Conservation (phyloP, 2,329 filamentous ascomycete species). For the Xylariaceae sp. region DNA sequence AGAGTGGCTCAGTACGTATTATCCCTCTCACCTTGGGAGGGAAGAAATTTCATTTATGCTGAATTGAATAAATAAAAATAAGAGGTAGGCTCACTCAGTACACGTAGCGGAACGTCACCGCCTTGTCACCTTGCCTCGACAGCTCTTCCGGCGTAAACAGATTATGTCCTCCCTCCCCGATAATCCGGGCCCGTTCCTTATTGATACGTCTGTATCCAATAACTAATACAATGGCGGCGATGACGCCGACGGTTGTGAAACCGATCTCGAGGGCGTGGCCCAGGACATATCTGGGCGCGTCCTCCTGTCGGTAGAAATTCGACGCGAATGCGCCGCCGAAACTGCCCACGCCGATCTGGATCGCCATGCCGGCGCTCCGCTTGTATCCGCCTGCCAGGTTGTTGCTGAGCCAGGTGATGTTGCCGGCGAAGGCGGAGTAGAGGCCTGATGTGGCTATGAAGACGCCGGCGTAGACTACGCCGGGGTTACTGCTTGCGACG, state of each 20-base stretch:
- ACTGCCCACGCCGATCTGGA: conserved; percentile 59
- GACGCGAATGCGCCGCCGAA: conserved; percentile 60
- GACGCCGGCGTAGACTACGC: conserved; percentile 65
- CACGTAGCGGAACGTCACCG: conserved; percentile 60
- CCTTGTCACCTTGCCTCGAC: conserved; percentile 55
- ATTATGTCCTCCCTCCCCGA: conserved; percentile 41
- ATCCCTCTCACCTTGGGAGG: too few relatives aligned
- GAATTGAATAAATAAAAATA: too few relatives aligned
- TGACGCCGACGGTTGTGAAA: conserved; percentile 43
- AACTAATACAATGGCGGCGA: conserved; percentile 41
- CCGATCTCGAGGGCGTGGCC: conserved; percentile 48
- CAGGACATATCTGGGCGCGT: conserved; percentile 45
- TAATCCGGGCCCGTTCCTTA: conserved; percentile 46
- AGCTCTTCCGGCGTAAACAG: conserved; percentile 43
- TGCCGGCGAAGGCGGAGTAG: conserved; percentile 73
- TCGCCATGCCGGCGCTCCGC: conserved; percentile 57
- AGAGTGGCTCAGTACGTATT: too few relatives aligned
- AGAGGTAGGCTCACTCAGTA: conserved; percentile 29
- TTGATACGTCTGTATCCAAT: conserved; percentile 55
- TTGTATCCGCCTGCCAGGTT: conserved; percentile 67
- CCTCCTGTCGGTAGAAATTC: conserved; percentile 60
- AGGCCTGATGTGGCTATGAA: conserved; percentile 75
- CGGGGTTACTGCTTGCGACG: conserved; percentile 51
- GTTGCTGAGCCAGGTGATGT: conserved; percentile 73
- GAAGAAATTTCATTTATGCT: too few relatives aligned